These are phyloP conservation scores for Exophiala bonariae DNA, from an alignment of 2,329 filamentous ascomycete genomes.

Conservation along the genomic window DNA sequence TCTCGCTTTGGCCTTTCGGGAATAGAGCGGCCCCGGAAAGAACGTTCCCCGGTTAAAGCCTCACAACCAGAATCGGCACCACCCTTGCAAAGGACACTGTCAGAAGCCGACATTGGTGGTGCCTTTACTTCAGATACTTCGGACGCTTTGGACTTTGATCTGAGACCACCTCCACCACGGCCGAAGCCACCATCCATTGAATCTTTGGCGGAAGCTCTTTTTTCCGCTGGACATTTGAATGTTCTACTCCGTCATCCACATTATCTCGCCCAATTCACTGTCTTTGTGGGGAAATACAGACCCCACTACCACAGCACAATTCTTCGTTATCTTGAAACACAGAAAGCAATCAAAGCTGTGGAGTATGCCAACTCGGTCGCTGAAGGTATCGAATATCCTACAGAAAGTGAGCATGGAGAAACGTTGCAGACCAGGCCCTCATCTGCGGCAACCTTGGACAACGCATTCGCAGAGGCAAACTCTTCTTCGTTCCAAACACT, in stretches of 20 bases:
- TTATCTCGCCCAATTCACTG: conserved; percentile 36
- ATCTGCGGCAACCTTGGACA: conserved; percentile 37
- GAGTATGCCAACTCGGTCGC: conserved; percentile 48
- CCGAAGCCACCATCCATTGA: conserved; percentile 36
- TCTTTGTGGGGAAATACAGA: conserved; percentile 41
- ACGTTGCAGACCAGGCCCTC: conserved; percentile 3
- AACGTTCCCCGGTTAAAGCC: not conserved
- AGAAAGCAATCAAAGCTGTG: conserved; percentile 43
- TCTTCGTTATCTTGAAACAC: conserved; percentile 39
- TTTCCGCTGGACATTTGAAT: conserved; percentile 44
- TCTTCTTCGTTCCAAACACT: conserved; percentile 35
- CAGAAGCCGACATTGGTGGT: conserved; percentile 7
- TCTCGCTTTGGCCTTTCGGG: conserved; percentile 9
- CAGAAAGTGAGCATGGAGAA: conserved; percentile 19
- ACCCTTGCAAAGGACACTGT: conserved; percentile 8
- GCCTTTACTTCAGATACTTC: conserved; percentile 7
- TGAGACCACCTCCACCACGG: conserved; percentile 41
- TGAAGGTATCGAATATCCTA: conserved; percentile 30
- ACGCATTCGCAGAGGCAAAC: conserved; percentile 37
- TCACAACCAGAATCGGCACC: not conserved
- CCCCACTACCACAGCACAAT: conserved; percentile 36
- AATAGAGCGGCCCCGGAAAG: conserved; percentile 7
- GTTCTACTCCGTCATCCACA: conserved; percentile 40
- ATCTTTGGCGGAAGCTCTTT: conserved; percentile 38
- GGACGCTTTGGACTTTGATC: conserved; percentile 33